Evolutionary conservation across 2,329 filamentous ascomycete species (phyloP).

Genomic region (Colletotrichum coccodes): DNA sequence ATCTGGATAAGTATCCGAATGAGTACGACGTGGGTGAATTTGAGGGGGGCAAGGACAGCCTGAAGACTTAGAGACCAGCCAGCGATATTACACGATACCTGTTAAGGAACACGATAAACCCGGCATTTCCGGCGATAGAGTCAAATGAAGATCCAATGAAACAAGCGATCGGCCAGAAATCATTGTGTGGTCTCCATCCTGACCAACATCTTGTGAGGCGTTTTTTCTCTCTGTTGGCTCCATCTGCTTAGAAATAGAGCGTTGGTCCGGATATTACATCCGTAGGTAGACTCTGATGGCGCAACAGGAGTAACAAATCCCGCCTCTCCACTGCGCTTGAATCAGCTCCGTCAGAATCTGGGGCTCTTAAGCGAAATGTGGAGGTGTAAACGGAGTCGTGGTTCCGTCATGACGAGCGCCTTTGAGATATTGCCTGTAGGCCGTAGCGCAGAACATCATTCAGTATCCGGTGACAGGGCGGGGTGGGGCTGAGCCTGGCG

Average conservation of each 20-base stretch:
- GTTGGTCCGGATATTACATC: not conserved
- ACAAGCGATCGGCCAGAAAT: not conserved
- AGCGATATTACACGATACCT: not conserved
- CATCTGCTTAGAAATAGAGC: conserved; percentile 15
- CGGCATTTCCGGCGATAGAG: not conserved
- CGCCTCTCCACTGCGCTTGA: conserved; percentile 11
- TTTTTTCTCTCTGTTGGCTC: not conserved
- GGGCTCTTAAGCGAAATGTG: conserved; percentile 2
- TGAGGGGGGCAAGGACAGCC: conserved; percentile 76
- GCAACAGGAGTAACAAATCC: conserved; percentile 11
- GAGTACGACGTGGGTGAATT: conserved; percentile 88
- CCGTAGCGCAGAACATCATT: not conserved
- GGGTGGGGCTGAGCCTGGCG: not conserved
- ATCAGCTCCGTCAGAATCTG: conserved; percentile 14
- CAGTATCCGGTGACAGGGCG: not conserved
- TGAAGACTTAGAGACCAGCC: conserved; percentile 56
- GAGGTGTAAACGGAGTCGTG: conserved; percentile 14
- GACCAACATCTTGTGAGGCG: not conserved
- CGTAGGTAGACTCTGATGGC: conserved; percentile 12
- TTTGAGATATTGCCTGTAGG: not conserved
- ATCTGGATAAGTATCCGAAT: conserved; percentile 86
- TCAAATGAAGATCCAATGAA: not conserved
- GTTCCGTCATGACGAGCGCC: conserved; percentile 17
- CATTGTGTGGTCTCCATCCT: not conserved
- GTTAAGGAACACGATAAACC: conserved; percentile 1